Percentiles rank a stretch among this genome's conserved stretches.
phyloP scores from a whole-genome alignment of 176 grass and related monocot genomes.

The Triticum urartu region DNA sequence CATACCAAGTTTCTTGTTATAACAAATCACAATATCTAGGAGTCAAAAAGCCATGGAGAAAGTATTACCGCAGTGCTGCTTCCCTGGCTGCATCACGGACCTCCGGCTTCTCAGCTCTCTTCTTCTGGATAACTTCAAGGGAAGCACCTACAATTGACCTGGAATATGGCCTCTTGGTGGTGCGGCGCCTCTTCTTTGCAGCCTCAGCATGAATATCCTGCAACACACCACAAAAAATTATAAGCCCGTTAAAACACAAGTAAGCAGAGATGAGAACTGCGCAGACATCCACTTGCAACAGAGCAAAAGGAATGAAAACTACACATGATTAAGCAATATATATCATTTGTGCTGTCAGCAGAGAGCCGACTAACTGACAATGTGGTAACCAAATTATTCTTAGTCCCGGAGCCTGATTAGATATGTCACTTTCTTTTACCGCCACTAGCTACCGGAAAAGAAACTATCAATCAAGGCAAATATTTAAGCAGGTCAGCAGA shows the following conservation, averaged over 20 bases:
- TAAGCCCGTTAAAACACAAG: background rate
- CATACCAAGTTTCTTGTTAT: background rate
- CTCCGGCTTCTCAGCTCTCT: slow-evolving; percentile 43
- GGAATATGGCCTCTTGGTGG: slow-evolving; percentile 41
- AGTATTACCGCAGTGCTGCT: slow-evolving; percentile 39
- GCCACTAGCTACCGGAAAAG: too few species aligned
- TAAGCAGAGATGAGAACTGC: background rate
- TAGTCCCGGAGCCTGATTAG: too few species aligned
- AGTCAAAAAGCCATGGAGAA: background rate
- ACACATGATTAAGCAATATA: background rate
- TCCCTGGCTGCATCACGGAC: slow-evolving; percentile 45
- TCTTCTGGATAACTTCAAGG: slow-evolving; percentile 45
- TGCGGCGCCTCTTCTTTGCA: slow-evolving; percentile 39
- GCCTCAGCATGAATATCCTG: slow-evolving; percentile 44
- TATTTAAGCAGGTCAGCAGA: too few species aligned
- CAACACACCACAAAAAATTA: background rate
- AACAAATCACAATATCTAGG: background rate
- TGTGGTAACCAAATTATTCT: too few species aligned
- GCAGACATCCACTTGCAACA: background rate
- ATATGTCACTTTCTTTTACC: too few species aligned
- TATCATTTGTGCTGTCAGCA: background rate
- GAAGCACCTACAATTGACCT: slow-evolving; percentile 44
- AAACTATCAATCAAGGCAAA: too few species aligned
- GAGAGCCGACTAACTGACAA: too few species aligned
- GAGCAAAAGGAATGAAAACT: background rate